A percentile compares a stretch with the other conserved stretches of the same genome.
phyloP scores from a whole-genome alignment of 306 rosid genomes.

The Dryas octopetala region DNA sequence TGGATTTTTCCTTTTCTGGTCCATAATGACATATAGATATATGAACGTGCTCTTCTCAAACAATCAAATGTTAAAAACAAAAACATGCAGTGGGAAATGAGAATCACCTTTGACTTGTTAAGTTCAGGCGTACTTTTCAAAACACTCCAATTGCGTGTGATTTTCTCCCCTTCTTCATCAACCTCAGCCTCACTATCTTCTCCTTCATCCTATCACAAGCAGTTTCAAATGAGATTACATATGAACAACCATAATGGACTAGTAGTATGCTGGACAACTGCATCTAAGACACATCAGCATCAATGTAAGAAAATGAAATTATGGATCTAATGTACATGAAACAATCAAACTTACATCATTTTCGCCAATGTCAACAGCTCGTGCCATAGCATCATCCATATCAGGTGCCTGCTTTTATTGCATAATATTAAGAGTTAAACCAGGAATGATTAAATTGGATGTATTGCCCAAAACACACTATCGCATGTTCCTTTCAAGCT shows the following conservation, averaged over 20 bases:
- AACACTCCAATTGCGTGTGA: constrained; percentile 87
- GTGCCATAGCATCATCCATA: constrained; percentile 90
- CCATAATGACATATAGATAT: neutral
- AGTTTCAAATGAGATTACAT: constrained; percentile 14
- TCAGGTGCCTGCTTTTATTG: constrained; percentile 58
- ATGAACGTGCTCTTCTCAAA: neutral
- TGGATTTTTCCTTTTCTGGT: neutral
- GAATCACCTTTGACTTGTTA: constrained; percentile 68
- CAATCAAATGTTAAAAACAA: neutral
- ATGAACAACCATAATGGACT: constrained; percentile 21
- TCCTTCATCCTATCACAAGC: constrained; percentile 62
- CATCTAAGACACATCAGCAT: neutral
- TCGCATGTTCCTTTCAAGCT: too few relatives aligned
- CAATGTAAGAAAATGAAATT: constrained; percentile 10
- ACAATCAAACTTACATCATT: constrained; percentile 64
- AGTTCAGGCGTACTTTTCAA: constrained; percentile 75
- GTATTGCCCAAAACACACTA: neutral
- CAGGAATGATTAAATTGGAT: constrained; percentile 3
- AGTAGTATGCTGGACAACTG: constrained; percentile 4
- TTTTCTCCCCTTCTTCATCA: constrained; percentile 56
- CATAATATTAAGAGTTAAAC: constrained; percentile 26
- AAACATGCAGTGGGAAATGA: constrained; percentile 7
- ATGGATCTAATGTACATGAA: constrained; percentile 8
- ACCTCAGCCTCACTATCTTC: constrained; percentile 71
- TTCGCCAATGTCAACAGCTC: constrained; percentile 93